A percentile compares a stretch with the other conserved stretches of the same genome.
These are phyloP conservation scores for Ceratobasidium sp. DNA, from an alignment of 1,284 basidiomycete genomes.

Conservation along the genomic window DNA sequence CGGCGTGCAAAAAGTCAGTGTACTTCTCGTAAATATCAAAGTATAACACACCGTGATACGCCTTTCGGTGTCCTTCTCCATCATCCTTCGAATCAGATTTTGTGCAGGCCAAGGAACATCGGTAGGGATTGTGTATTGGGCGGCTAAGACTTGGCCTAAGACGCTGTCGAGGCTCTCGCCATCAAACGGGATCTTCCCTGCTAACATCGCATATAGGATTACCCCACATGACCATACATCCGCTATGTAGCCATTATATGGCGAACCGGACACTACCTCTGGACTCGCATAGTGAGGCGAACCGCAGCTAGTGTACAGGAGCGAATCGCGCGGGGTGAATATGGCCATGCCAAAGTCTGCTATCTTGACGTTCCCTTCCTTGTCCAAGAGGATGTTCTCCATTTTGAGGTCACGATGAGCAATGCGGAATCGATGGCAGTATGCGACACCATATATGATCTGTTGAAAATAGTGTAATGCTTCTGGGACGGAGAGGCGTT, in stretches of 20 bases:
- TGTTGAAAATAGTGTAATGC: conserved; percentile 97
- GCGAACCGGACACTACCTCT: conserved; percentile 85
- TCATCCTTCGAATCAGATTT: conserved; percentile 87
- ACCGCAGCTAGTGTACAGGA: conserved; percentile 92
- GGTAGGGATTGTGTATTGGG: conserved; percentile 81
- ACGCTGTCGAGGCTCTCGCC: conserved; percentile 80
- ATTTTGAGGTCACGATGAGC: conserved; percentile 98
- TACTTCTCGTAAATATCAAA: conserved; percentile 5
- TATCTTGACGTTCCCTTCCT: conserved; percentile 89
- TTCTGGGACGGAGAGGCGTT: conserved; percentile 79
- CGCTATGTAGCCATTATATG: conserved; percentile 87
- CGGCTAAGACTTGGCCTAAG: conserved; percentile 85
- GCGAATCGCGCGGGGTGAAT: conserved; percentile 70
- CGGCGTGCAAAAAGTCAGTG: conserved; percentile 8
- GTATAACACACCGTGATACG: conserved; percentile 70
- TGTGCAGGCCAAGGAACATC: conserved; percentile 80
- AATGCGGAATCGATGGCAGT: conserved; percentile 97
- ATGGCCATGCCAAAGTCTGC: conserved; percentile 99
- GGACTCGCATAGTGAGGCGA: conserved; percentile 98
- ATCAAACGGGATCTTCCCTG: conserved; percentile 94
- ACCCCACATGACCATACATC: conserved; percentile 99
- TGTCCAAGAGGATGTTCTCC: conserved; percentile 91
- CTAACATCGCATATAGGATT: conserved; percentile 90
- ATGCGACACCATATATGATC: conserved; percentile 92
- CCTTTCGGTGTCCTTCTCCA: conserved; percentile 80